A percentile compares a stretch with the other conserved stretches of the same genome.
These are phyloP conservation scores for Aspergillus bombycis DNA, from an alignment of 2,329 filamentous ascomycete genomes.

Conservation along the genomic window DNA sequence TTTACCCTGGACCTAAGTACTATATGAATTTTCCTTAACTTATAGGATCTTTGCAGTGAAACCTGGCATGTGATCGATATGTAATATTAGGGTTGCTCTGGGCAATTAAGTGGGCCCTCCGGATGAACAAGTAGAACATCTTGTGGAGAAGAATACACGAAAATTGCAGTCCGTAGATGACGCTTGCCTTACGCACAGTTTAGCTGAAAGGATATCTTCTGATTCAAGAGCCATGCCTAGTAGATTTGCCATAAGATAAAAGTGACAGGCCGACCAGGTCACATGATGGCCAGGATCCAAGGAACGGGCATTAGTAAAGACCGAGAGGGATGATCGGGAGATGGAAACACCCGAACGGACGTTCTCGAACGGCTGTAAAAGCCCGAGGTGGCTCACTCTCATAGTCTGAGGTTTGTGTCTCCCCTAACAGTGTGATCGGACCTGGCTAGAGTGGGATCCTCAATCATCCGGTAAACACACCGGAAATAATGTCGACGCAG, in stretches of 20 bases:
- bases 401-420: neutral
- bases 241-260: neutral
- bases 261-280: neutral
- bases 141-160: no score
- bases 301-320: neutral
- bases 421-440: neutral
- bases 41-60: no score
- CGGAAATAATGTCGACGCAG: neutral
- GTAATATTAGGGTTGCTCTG: no score
- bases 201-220: neutral
- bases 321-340: neutral
- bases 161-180: no score
- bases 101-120: no score
- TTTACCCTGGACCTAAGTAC: no score
- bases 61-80: no score
- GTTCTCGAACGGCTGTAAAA: neutral
- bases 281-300: neutral
- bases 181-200: no score
- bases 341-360: neutral
- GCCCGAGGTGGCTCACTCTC: neutral
- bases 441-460: neutral
- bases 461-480: neutral
- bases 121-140: no score
- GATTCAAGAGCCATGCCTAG: conserved; percentile 12
- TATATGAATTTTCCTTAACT: no score